Conservation (phyloP, 441 rosid genomes). For the Bocquillonia castaneifolia region DNA sequence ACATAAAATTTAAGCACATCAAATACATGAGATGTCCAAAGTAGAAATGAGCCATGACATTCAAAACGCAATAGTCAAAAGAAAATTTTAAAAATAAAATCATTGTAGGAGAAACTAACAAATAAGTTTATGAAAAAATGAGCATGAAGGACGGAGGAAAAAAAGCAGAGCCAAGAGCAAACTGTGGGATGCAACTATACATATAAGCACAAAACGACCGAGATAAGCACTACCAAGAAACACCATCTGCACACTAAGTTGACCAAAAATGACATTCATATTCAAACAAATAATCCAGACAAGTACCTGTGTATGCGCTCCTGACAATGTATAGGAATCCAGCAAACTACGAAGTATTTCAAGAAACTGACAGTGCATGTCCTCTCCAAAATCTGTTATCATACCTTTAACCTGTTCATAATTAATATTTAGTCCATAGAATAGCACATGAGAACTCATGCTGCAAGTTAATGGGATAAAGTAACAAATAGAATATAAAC, state of each 20-base stretch:
- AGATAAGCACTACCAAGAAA: neutral
- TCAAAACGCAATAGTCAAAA: neutral
- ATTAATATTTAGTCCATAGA: neutral
- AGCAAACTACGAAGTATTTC: constrained; percentile 96
- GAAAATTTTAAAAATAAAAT: neutral
- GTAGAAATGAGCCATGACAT: neutral
- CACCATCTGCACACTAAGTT: neutral
- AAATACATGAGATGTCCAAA: too few species aligned
- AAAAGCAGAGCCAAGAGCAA: neutral
- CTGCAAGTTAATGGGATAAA: neutral
- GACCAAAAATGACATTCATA: constrained; percentile 15
- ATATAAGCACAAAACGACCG: neutral
- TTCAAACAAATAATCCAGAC: constrained; percentile 20
- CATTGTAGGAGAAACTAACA: too few species aligned
- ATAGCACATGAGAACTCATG: neutral
- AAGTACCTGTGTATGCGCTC: constrained; percentile 83
- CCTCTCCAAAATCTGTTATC: constrained; percentile 91
- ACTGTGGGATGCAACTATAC: neutral
- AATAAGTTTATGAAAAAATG: neutral
- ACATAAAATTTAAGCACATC: neutral
- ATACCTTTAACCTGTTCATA: constrained; percentile 80
- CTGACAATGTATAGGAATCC: constrained; percentile 78
- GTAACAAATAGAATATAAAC: neutral
- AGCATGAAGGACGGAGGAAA: neutral
- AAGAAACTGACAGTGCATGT: constrained; percentile 96